A percentile compares a stretch with the other conserved stretches of the same genome.
These are phyloP conservation scores for Moesziomyces sp. DNA, from an alignment of 1,284 basidiomycete species.

Conservation along the genomic window DNA sequence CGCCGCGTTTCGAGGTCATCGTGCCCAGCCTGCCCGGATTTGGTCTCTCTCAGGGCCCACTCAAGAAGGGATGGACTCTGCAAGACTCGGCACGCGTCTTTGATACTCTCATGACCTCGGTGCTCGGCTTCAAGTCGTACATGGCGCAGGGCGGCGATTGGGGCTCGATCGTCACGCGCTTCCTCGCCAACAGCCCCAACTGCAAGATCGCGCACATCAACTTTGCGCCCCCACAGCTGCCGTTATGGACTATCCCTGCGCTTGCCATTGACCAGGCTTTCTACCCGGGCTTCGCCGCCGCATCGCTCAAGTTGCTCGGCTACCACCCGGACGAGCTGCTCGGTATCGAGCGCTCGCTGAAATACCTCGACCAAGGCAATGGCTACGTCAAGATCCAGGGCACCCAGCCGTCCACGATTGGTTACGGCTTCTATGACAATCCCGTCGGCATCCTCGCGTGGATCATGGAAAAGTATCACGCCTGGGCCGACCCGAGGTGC, in stretches of 20 bases:
- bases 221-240: slow-evolving; percentile 42
- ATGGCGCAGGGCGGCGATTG: slow-evolving; percentile 60
- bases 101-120: slow-evolving; percentile 54
- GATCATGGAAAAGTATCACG: slow-evolving; percentile 54
- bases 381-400: slow-evolving; percentile 33
- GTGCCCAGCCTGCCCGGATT: slow-evolving; percentile 59
- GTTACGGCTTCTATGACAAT: slow-evolving; percentile 32
- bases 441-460: slow-evolving; percentile 33
- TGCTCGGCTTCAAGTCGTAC: slow-evolving; percentile 49
- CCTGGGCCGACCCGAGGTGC: slow-evolving; percentile 54
- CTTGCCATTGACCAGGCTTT: slow-evolving; percentile 25
- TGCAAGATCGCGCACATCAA: slow-evolving; percentile 57
- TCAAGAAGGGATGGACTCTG: slow-evolving; percentile 45
- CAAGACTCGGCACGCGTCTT: slow-evolving; percentile 46
- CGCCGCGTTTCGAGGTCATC: slow-evolving; percentile 55
- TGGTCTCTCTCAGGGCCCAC: slow-evolving; percentile 44
- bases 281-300: slow-evolving; percentile 8
- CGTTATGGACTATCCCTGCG: slow-evolving; percentile 27
- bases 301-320: slow-evolving; percentile 19
- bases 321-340: slow-evolving; percentile 29
- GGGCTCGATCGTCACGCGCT: slow-evolving; percentile 52
- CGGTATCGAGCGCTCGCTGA: slow-evolving; percentile 23
- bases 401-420: slow-evolving; percentile 31
- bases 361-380: slow-evolving; percentile 28
- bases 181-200: slow-evolving; percentile 39